phyloP scores from a whole-genome alignment of 2,329 filamentous ascomycete genomes.

The Penicillium sp. region DNA sequence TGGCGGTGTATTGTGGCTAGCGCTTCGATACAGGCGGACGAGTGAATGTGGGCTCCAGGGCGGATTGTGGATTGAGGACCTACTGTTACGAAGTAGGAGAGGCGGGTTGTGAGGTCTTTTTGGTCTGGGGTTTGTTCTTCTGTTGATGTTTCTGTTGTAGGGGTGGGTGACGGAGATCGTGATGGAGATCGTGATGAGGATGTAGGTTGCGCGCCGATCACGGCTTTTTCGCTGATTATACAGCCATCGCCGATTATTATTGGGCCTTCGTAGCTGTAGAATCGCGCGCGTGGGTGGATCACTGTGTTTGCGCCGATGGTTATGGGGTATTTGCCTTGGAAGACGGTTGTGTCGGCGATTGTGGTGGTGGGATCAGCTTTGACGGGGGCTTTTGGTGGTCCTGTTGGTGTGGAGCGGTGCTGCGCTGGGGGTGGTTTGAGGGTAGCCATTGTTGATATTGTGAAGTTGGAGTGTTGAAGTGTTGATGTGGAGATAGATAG shows the following conservation, averaged over 20 bases:
- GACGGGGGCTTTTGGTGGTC: conserved; percentile 36
- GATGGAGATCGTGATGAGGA: conserved; percentile 9
- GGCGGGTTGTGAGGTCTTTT: conserved; percentile 25
- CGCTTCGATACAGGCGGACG: conserved; percentile 45
- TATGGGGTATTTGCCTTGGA: conserved; percentile 71
- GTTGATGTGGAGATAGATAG: background rate
- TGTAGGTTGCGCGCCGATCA: conserved; percentile 51
- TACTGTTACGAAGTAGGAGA: conserved; percentile 42
- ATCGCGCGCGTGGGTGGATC: conserved; percentile 79
- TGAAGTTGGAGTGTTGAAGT: conserved; percentile 5
- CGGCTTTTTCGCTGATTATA: conserved; percentile 69
- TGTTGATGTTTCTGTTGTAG: conserved; percentile 5
- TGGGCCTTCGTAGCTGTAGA: conserved; percentile 75
- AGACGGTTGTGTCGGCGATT: conserved; percentile 40
- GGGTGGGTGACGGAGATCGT: conserved; percentile 6
- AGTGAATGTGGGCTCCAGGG: conserved; percentile 41
- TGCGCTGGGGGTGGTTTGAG: conserved; percentile 32
- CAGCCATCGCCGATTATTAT: conserved; percentile 79
- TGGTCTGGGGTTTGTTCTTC: background rate
- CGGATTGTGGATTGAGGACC: conserved; percentile 38
- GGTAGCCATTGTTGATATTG: conserved; percentile 18
- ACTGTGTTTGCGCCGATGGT: conserved; percentile 74
- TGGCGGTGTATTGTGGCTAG: conserved; percentile 39
- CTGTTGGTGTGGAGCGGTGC: conserved; percentile 28
- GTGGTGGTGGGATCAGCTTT: conserved; percentile 38